A percentile compares a stretch with the other conserved stretches of the same genome.
These are phyloP conservation scores for Penicillium canescens DNA, from an alignment of 495 filamentous ascomycete genomes.

Conservation along the genomic window DNA sequence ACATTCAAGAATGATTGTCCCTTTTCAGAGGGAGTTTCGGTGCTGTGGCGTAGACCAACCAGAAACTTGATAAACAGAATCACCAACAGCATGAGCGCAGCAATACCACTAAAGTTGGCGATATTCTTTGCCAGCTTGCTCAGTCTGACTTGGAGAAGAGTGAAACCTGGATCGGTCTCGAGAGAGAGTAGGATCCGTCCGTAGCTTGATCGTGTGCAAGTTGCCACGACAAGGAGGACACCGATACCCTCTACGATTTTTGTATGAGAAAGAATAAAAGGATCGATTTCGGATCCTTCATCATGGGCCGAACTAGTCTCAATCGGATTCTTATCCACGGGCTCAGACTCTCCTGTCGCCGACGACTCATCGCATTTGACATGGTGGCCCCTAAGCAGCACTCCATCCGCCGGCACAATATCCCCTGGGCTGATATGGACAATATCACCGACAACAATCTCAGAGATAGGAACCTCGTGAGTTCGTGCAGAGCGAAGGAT, in stretches of 20 bases:
- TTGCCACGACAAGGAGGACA: conserved; percentile 75
- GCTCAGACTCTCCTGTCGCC: conserved; percentile 72
- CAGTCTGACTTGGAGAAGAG: conserved; percentile 80
- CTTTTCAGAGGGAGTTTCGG: conserved; percentile 58
- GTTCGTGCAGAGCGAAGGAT: conserved; percentile 68
- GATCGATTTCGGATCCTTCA: conserved; percentile 50
- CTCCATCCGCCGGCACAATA: conserved; percentile 71
- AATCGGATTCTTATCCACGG: conserved; percentile 61
- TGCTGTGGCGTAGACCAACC: conserved; percentile 57
- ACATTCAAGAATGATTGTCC: conserved; percentile 47
- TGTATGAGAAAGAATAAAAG: conserved; percentile 76
- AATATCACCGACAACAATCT: conserved; percentile 75
- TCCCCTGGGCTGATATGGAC: conserved; percentile 76
- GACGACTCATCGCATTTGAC: conserved; percentile 71
- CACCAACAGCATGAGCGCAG: conserved; percentile 76
- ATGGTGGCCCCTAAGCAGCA: conserved; percentile 64
- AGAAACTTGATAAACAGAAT: conserved; percentile 81
- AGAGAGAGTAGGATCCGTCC: conserved; percentile 88
- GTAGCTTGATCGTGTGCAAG: conserved; percentile 76
- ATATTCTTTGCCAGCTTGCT: conserved; percentile 80
- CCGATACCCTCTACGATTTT: conserved; percentile 84
- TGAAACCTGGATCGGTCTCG: conserved; percentile 74
- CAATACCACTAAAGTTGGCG: conserved; percentile 73
- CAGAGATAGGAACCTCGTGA: conserved; percentile 66
- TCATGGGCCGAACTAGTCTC: conserved; percentile 45